A percentile compares a stretch with the other conserved stretches of the same genome.
phyloP scores from a whole-genome alignment of 371 early-diverging fungal species.

The Mucor irregularis region DNA sequence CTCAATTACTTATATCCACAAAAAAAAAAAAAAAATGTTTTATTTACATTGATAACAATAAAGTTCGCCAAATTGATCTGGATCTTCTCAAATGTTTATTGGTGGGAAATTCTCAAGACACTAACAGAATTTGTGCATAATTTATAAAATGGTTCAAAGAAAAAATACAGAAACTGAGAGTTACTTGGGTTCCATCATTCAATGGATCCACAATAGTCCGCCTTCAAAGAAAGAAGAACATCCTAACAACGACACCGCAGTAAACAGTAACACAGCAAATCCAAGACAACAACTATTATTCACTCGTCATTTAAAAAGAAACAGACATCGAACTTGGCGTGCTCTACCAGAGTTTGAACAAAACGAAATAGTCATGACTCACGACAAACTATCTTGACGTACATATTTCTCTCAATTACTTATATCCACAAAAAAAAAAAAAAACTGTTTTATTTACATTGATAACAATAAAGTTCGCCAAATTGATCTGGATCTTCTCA shows the following conservation, averaged over 20 bases:
- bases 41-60: no score
- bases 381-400: neutral
- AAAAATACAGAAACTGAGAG: neutral
- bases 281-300: slow-evolving; percentile 20
- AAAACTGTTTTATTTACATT: no score
- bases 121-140: neutral
- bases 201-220: slow-evolving; percentile 7
- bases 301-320: slow-evolving; percentile 17
- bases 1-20: neutral
- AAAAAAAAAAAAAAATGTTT: neutral
- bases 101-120: no score
- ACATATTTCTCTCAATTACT: neutral
- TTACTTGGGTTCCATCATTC: slow-evolving; percentile 5
- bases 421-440: neutral
- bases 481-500: no score
- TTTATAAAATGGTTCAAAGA: neutral
- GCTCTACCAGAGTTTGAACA: slow-evolving; percentile 12
- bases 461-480: no score
- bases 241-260: neutral
- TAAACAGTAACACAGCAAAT: slow-evolving; percentile 3
- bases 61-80: no score
- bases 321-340: slow-evolving; percentile 2
- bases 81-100: no score
- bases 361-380: neutral
- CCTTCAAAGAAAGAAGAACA: neutral